Base-by-base conservation (phyloP, 108 stramenopile species). In the Phaeodactylum tricornutum region DNA sequence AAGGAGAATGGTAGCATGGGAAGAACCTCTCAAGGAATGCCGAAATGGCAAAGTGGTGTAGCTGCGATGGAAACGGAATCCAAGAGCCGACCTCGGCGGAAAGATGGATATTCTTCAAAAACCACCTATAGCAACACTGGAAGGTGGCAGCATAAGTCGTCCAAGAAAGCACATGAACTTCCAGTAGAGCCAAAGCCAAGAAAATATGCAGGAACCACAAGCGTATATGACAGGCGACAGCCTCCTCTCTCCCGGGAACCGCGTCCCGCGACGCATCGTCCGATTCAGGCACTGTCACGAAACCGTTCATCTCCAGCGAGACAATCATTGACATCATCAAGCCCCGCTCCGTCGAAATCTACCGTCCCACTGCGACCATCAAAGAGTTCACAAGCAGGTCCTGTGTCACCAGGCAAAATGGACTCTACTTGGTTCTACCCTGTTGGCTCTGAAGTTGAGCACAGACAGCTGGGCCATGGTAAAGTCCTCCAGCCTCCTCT, bases 381-480 rank as follows among this genome's bases (percentile, higher is more conserved):
- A 42, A 37, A 19, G 5, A n/a, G 5, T 17, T 31, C 30, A 37
- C 31, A n/a, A 8, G n/a, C 7, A 15, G 48, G 14, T 12, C 11
- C 33, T 34, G 33, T 12, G 12, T 34, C 33, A 34, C 8, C 48
- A 3, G 4, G 22, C 5, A 33, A 22, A 21, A 34, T 35, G 41
- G 81, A 83, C 57, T 82, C 81, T 3, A 81, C 74, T 6, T 50
- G 71, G 59, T 83, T 87, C 43, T 87, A 63, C 52, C 86, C 86
- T 7, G 67, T 83, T 8, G 86, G 86, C 3, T 59, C 64, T 12
- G 19, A 24, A 32, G 86, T 87, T 2, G 54, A 66, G 14, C 86
- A 87, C 47, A 58, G 49, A 32, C 34, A 66, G 14, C 51, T 76
- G 29, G 81, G 86, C n/a, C 53, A 50, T 48, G 86, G 86, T 6